Evolutionary conservation across 495 filamentous ascomycete species (phyloP), one percentile per base, ranked within the genome.

Genomic region (Annulohypoxylon nitens): DNA sequence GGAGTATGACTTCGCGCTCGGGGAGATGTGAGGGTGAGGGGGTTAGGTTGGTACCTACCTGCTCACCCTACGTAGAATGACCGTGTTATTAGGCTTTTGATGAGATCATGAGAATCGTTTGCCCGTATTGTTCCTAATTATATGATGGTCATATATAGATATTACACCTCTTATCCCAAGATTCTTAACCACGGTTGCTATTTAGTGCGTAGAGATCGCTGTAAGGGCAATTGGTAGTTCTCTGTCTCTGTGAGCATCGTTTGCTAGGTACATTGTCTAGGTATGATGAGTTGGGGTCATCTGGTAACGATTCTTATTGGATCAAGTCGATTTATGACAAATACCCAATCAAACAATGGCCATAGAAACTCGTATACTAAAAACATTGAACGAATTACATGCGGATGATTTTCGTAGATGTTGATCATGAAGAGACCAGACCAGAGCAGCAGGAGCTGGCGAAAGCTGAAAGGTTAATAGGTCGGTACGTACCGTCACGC

Each of bases 1-100:
- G 48, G 76, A 76, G 55, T 88, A 88, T 70, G 85, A 89, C 67
- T 88, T 90, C 65, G 77, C 79, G 53, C 75, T 90, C 33, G 69
- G 75, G 18, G 76, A 75, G 70, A 51, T 16, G 30, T 73, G 48
- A 69, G 61, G 39, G 4, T 73, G 48, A 69, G 61, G 39, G 4
- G 48, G 23, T 8, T 25, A 23, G 34, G 8, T 36, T 12, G 41
- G 14, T 50, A 16, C 7, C 1, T 53, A 14, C 5, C 30, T 7
- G n/a, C 12, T 10, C 30, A 33, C 11, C 8, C 8, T 23, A 30
- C 30, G 2, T 53, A 26, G 25, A 3, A 2, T 30, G 11, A 10
- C 50, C 30, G 4, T 54, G 25, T n/a, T 54, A 10, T 3, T 54
- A 10, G 30, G 25, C 11, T 30, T 43, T 43, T 30, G 30, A 30